phyloP scores from a whole-genome alignment of 495 filamentous ascomycete species.

The Emericellopsis terricola region DNA sequence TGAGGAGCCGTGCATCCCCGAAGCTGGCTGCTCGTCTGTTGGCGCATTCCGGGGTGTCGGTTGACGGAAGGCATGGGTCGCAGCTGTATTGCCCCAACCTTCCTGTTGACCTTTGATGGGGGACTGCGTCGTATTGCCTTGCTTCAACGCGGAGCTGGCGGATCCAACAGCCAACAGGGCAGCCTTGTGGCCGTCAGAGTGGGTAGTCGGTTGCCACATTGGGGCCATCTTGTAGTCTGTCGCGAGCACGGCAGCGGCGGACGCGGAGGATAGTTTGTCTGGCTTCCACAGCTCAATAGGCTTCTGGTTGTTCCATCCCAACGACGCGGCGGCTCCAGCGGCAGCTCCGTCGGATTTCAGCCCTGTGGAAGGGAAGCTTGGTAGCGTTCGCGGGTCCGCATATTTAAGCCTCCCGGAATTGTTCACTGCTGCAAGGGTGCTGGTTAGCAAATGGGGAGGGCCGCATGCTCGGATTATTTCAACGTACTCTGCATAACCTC shows the following conservation, averaged over 20 bases:
- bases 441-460: constrained; percentile 12
- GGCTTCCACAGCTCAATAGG: constrained; percentile 42
- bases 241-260: constrained; percentile 48
- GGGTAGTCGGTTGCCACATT: constrained; percentile 32
- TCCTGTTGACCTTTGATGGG: constrained; percentile 15
- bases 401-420: constrained; percentile 49
- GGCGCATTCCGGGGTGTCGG: neutral
- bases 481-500: too few relatives aligned
- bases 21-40: constrained; percentile 5
- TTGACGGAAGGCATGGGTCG: constrained; percentile 29
- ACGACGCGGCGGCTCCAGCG: constrained; percentile 51
- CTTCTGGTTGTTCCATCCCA: constrained; percentile 54
- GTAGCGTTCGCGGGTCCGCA: constrained; percentile 46
- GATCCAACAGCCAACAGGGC: constrained; percentile 51
- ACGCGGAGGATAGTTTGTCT: constrained; percentile 28
- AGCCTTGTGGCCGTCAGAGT: constrained; percentile 49
- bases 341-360: constrained; percentile 43
- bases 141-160: constrained; percentile 13
- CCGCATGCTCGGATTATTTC: too few relatives aligned
- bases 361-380: constrained; percentile 46
- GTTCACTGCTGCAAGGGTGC: too few relatives aligned
- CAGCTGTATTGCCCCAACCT: constrained; percentile 38
- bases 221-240: constrained; percentile 46
- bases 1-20: neutral
- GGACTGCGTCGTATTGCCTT: constrained; percentile 25